Conservation (phyloP, 179 eudicot species). For the Silene coronaria region DNA sequence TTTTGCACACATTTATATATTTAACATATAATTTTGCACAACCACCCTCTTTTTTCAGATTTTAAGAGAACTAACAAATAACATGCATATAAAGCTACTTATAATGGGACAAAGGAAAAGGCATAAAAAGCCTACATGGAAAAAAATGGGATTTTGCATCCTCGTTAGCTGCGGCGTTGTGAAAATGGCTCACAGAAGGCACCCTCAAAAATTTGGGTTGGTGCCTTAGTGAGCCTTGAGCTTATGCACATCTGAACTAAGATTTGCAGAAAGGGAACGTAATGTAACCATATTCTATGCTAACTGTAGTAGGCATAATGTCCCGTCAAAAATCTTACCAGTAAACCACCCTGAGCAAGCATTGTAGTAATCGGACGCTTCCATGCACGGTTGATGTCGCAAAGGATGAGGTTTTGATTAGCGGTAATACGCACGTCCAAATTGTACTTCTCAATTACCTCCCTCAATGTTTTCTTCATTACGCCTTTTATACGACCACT, state of each 20-base stretch:
- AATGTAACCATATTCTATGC: neutral
- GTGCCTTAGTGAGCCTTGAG: no score
- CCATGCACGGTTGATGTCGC: conserved; percentile 69
- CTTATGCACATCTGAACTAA: neutral
- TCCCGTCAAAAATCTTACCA: conserved; percentile 51
- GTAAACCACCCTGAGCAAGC: conserved; percentile 83
- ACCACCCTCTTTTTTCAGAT: no score
- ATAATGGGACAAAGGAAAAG: no score
- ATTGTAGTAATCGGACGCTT: conserved; percentile 71
- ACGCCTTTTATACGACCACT: conserved; percentile 84
- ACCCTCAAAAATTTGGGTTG: no score
- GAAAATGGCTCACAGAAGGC: no score
- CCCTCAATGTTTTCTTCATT: conserved; percentile 79
- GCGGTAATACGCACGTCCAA: conserved; percentile 90
- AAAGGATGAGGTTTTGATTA: conserved; percentile 84
- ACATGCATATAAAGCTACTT: no score
- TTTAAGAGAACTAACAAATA: no score
- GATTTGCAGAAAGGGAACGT: neutral
- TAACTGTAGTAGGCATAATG: neutral
- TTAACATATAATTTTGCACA: no score
- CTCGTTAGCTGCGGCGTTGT: no score
- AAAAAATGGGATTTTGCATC: no score
- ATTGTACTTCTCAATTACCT: conserved; percentile 83
- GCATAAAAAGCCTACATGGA: no score
- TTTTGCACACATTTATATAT: no score